These are phyloP conservation scores for Ogataea methanolica DNA, from an alignment of 805 yeast species.

Conservation along the genomic window DNA sequence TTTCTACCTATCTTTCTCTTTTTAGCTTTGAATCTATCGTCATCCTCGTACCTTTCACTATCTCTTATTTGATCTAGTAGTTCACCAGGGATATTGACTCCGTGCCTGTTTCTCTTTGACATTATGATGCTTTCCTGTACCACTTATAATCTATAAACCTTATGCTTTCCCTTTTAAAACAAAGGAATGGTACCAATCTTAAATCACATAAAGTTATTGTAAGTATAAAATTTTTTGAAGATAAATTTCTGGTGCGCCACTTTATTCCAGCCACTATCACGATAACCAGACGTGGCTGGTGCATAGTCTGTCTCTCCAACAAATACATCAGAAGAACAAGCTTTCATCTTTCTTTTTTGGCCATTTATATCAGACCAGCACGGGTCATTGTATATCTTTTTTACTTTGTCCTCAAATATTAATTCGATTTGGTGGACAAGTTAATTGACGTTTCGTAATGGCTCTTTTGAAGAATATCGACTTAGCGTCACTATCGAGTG, in stretches of 20 bases:
- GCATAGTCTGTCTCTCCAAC: too few relatives aligned
- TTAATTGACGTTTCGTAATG: conserved; percentile 6
- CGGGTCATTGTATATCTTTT: too few relatives aligned
- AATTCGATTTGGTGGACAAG: too few relatives aligned
- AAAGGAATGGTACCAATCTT: not conserved
- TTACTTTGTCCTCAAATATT: too few relatives aligned
- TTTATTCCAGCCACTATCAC: not conserved
- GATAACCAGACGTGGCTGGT: too few relatives aligned
- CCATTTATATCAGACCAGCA: too few relatives aligned
- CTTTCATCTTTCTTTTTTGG: too few relatives aligned
- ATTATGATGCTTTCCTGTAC: not conserved
- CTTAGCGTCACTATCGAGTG: conserved; percentile 25
- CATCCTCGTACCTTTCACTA: conserved; percentile 31
- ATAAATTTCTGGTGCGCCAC: not conserved
- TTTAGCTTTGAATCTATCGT: conserved; percentile 24
- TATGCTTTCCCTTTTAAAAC: not conserved
- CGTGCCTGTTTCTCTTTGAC: conserved; percentile 25
- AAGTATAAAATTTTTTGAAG: not conserved
- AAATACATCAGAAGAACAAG: too few relatives aligned
- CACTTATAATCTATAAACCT: not conserved
- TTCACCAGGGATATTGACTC: conserved; percentile 39
- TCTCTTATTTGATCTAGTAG: conserved; percentile 37
- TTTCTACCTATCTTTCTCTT: conserved; percentile 30
- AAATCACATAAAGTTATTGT: not conserved
- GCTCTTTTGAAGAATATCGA: conserved; percentile 21